Percentiles rank a stretch among this genome's conserved stretches.
phyloP scores from a whole-genome alignment of 1,284 basidiomycete species.

The Irpex lacteus region DNA sequence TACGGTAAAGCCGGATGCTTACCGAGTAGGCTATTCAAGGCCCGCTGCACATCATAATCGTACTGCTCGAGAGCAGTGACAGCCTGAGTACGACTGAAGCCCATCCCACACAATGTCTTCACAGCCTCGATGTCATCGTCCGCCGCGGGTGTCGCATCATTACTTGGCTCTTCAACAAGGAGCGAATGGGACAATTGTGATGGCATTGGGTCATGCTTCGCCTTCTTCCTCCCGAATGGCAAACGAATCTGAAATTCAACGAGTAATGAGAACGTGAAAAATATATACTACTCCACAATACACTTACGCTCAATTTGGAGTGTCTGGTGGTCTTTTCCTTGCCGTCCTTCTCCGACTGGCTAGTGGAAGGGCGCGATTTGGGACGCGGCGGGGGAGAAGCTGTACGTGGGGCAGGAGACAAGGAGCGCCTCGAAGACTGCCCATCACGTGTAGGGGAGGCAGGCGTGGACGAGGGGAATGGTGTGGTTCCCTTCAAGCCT shows the following conservation, averaged over 20 bases:
- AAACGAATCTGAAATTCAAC: slow-evolving; percentile 57
- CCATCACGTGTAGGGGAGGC: slow-evolving; percentile 31
- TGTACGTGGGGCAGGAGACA: slow-evolving; percentile 44
- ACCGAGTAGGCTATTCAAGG: slow-evolving; percentile 68
- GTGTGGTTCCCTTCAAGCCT: slow-evolving; percentile 18
- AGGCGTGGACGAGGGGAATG: slow-evolving; percentile 37
- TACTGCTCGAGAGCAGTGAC: slow-evolving; percentile 73
- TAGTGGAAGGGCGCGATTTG: slow-evolving; percentile 52
- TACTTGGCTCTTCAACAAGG: slow-evolving; percentile 42
- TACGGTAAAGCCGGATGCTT: neutral
- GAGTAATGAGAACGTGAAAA: slow-evolving; percentile 7
- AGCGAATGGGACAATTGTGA: slow-evolving; percentile 39
- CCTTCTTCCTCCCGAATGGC: slow-evolving; percentile 75
- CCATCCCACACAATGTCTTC: slow-evolving; percentile 78
- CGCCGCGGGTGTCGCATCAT: slow-evolving; percentile 43
- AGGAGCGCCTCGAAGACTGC: slow-evolving; percentile 30
- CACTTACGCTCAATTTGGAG: slow-evolving; percentile 73
- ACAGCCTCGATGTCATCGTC: slow-evolving; percentile 78
- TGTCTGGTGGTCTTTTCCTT: slow-evolving; percentile 50
- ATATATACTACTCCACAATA: neutral
- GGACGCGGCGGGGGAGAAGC: slow-evolving; percentile 53
- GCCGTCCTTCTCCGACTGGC: slow-evolving; percentile 42
- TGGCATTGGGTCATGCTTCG: slow-evolving; percentile 50
- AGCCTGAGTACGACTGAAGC: slow-evolving; percentile 78
- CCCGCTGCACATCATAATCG: slow-evolving; percentile 71